Base-by-base conservation (phyloP, 371 early-diverging fungal genomes). In the Mycotypha africana region DNA sequence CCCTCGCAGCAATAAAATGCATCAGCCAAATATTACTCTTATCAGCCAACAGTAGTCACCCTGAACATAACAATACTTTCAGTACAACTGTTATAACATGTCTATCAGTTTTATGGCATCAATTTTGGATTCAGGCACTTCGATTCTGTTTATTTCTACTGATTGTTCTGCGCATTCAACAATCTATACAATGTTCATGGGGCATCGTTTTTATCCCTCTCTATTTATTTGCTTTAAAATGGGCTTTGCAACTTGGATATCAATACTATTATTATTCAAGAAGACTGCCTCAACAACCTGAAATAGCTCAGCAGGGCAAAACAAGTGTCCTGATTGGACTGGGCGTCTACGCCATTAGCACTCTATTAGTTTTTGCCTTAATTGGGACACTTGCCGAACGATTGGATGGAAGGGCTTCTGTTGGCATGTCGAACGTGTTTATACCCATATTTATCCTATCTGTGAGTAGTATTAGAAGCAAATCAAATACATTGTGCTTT, bases 391-490 rank as follows among this genome's bases (percentile, higher is more conserved):
- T 92, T 19, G 81, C 84, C 3, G 59, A 67, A 44, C 70, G 83
- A 15, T 59, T 92, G 31, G 82, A 83, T 46, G 74, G 74, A 40
- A 53, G 63, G 37, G 24, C 38, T 0, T 69, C 52, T 45, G 72
- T 82, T 14, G 54, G 68, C 4, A 73, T 84, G 45, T 73, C 84
- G 0, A 65, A 78, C 22, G 82, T 92, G 15, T 69, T 92, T 56
- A 81, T 88, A 15, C 88, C 93, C 12, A 66, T 92, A n/a, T 90
- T 92, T 56, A 81, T 92, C 44, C 66, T 85, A 6, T 58, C 86
- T 45, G 66, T 73, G 48, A 49, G 80, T 43, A 10, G 26, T 43
- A 10, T 22, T n/a, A 20, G 14, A 5, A 8, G 10, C 16, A 33
- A n/a, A n/a, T n/a, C n/a, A n/a, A n/a, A n/a, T n/a, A n/a, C n/a